Conservation (phyloP, 75 land plant genomes). For the Selaginella moellendorffii region DNA sequence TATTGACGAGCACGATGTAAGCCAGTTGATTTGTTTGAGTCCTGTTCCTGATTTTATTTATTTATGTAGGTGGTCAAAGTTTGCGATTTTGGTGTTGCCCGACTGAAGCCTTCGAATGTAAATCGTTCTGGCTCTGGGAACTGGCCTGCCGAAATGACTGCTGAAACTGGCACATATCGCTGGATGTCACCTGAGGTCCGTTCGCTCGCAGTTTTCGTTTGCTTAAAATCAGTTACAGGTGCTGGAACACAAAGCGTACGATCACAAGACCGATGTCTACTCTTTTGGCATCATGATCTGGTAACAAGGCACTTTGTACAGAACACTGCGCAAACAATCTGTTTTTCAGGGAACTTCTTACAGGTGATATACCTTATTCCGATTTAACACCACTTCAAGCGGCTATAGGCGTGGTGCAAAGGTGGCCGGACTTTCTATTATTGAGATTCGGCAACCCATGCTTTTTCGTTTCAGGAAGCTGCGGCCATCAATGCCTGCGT, state of each 20-base stretch:
- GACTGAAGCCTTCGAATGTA: conserved; percentile 12
- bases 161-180: conserved; percentile 26
- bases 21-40: not conserved
- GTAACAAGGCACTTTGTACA: conserved; percentile 39
- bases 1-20: conserved; percentile 34
- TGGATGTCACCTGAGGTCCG: conserved; percentile 30
- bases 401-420: conserved; percentile 47
- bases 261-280: conserved; percentile 59
- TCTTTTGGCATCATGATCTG: conserved; percentile 65
- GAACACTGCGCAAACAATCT: too few species aligned
- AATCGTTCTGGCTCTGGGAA: conserved; percentile 5
- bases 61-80: conserved; percentile 20
- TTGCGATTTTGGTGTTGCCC: conserved; percentile 26
- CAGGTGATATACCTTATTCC: conserved; percentile 52
- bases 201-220: not conserved
- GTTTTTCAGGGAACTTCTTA: not conserved
- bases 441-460: too few species aligned
- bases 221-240: conserved; percentile 9
- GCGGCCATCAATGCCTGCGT: not conserved
- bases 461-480: not conserved
- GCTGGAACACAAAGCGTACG: conserved; percentile 31
- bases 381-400: conserved; percentile 70
- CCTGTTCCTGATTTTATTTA: not conserved
- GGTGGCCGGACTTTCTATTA: not conserved
- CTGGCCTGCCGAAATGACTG: conserved; percentile 23